Percentiles rank a stretch among this genome's conserved stretches.
phyloP scores from a whole-genome alignment of 495 filamentous ascomycete species.

The Penicillium egyptiacum region DNA sequence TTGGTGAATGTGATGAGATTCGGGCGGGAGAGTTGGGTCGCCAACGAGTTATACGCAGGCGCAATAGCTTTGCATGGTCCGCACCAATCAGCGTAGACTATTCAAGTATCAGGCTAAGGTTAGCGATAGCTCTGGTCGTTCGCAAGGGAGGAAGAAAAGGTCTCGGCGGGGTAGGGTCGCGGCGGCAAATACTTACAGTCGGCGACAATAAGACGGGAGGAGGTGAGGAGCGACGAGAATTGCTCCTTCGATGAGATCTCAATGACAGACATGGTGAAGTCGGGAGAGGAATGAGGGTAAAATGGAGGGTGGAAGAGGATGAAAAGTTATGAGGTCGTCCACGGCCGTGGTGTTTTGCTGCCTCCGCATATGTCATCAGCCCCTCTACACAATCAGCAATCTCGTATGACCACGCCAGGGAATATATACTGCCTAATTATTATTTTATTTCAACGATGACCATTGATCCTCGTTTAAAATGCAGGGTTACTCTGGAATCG shows the following conservation, averaged over 20 bases:
- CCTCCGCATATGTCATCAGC: conserved; percentile 41
- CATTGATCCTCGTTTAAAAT: background rate
- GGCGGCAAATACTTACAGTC: conserved; percentile 66
- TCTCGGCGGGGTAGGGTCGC: conserved; percentile 13
- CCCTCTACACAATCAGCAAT: conserved; percentile 15
- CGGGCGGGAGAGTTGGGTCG: conserved; percentile 66
- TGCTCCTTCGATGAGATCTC: conserved; percentile 70
- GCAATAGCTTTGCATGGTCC: conserved; percentile 81
- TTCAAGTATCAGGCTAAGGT: conserved; percentile 2
- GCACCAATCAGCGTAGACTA: conserved; percentile 89
- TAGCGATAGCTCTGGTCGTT: conserved; percentile 11
- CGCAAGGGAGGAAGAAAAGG: conserved; percentile 1
- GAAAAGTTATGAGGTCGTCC: conserved; percentile 2
- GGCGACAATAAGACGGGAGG: conserved; percentile 71
- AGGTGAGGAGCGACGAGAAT: conserved; percentile 64
- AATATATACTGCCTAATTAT: background rate
- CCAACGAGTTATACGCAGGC: conserved; percentile 80
- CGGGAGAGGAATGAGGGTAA: conserved; percentile 18
- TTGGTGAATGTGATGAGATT: conserved; percentile 80
- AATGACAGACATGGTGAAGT: conserved; percentile 50
- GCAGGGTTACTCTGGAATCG: background rate
- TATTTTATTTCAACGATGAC: background rate
- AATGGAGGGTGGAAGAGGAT: conserved; percentile 7
- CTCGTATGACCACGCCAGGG: too few relatives aligned
- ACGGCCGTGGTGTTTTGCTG: conserved; percentile 20